Evolutionary conservation across 345 rosid species (phyloP).

Genomic region (Ceriops decandra): DNA sequence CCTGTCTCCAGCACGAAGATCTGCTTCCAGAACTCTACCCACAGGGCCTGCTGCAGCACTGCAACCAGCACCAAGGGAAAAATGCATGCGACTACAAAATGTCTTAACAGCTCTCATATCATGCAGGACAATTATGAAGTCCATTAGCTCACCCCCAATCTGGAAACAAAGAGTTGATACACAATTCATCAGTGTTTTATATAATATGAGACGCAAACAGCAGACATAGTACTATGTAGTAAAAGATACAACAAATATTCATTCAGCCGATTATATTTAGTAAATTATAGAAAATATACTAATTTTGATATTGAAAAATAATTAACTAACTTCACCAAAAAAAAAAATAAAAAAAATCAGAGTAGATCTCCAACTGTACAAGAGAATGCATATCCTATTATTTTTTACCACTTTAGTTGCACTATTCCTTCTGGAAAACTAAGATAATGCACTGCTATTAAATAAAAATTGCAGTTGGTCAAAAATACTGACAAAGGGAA

Average conservation of each 20-base stretch:
- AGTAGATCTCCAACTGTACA: background rate
- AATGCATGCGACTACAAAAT: slow-evolving; percentile 95
- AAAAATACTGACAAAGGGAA: too few species aligned
- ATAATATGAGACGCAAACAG: background rate
- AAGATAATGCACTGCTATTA: too few species aligned
- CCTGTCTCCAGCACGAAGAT: slow-evolving; percentile 86
- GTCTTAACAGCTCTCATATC: slow-evolving; percentile 90
- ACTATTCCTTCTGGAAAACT: background rate
- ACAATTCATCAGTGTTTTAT: background rate
- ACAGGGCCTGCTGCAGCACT: slow-evolving; percentile 98
- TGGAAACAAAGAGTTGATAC: slow-evolving; percentile 20
- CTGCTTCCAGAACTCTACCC: slow-evolving; percentile 96
- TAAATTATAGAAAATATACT: background rate
- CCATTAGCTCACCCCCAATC: slow-evolving; percentile 98
- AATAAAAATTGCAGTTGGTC: too few species aligned
- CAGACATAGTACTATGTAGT: background rate
- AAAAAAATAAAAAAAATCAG: background rate
- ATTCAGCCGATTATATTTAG: background rate
- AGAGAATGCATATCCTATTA: background rate
- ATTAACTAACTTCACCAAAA: background rate
- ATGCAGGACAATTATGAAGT: slow-evolving; percentile 81
- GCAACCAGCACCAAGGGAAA: slow-evolving; percentile 95
- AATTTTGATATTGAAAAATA: background rate
- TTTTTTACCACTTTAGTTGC: background rate
- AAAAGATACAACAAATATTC: background rate